Percentiles rank a stretch among this genome's conserved stretches.
Conservation (phyloP, 257 asterid genomes). For the Prunella vulgaris region DNA sequence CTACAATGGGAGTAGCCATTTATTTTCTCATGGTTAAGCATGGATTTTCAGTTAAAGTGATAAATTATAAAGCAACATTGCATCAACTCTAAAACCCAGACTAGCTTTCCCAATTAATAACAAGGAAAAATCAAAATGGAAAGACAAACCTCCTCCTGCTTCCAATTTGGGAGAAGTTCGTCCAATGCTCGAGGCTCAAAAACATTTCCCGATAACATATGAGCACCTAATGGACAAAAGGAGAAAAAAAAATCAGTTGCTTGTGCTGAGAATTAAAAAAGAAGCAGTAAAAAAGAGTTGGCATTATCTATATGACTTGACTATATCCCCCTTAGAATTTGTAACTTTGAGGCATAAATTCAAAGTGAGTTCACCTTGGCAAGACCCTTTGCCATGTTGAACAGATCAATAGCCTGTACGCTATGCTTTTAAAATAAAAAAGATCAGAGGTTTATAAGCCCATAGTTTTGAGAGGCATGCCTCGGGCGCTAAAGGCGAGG, state of each 20-base stretch:
- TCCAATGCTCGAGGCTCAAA: constrained; percentile 91
- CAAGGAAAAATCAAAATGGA: constrained; percentile 7
- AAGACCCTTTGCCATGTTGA: neutral
- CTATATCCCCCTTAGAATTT: neutral
- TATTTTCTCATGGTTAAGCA: constrained; percentile 8
- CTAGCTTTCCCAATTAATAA: constrained; percentile 9
- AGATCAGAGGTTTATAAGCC: too few species aligned
- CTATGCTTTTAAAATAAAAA: neutral
- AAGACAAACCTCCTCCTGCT: constrained; percentile 62
- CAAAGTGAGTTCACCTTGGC: neutral
- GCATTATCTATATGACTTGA: neutral
- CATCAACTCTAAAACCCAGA: constrained; percentile 2
- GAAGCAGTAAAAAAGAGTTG: constrained; percentile 14
- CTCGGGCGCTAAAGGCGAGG: too few species aligned
- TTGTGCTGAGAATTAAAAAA: constrained; percentile 8
- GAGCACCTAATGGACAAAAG: constrained; percentile 65
- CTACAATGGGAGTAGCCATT: neutral
- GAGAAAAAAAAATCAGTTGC: constrained; percentile 4
- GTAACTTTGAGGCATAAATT: neutral
- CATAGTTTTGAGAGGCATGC: too few species aligned
- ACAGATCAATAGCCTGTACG: neutral
- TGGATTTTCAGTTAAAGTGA: neutral
- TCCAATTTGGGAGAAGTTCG: constrained; percentile 94
- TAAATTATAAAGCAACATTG: neutral
- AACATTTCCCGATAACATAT: constrained; percentile 91